These are phyloP conservation scores for Phialocephala subalpina DNA, from an alignment of 2,329 filamentous ascomycete genomes.

Conservation along the genomic window DNA sequence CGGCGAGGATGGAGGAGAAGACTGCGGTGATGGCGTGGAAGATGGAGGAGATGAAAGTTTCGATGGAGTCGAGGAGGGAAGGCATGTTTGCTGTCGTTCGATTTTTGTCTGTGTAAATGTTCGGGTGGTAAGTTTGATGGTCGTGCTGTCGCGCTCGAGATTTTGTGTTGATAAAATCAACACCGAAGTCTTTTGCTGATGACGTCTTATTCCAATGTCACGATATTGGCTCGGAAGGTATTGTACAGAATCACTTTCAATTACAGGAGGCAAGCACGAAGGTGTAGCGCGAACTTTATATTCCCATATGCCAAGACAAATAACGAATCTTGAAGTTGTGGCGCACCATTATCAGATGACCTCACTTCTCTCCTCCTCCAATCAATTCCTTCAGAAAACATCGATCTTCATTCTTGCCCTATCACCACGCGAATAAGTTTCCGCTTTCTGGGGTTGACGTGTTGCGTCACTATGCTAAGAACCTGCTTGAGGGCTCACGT, in stretches of 20 bases:
- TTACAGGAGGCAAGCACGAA: background rate
- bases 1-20: constrained; percentile 38
- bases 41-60: constrained; percentile 38
- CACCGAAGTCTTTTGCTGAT: no score
- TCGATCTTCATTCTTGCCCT: constrained; percentile 12
- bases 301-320: constrained; percentile 1
- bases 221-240: background rate
- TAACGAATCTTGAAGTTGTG: constrained; percentile 8
- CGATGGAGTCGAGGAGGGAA: constrained; percentile 38
- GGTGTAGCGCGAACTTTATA: constrained; percentile 23
- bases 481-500: constrained; percentile 1
- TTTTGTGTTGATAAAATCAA: background rate
- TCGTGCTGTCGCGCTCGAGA: background rate
- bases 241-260: background rate
- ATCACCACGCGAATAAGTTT: constrained; percentile 8
- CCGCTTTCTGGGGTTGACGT: background rate
- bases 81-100: constrained; percentile 35
- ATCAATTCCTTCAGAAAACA: background rate
- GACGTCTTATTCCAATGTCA: background rate
- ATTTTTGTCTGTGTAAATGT: background rate
- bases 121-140: background rate
- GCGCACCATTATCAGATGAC: constrained; percentile 21
- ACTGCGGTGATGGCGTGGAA: constrained; percentile 36
- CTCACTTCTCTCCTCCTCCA: constrained; percentile 13
- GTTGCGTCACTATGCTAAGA: constrained; percentile 13